Evolutionary conservation across 2,329 filamentous ascomycete species (phyloP), one percentile per base, ranked within the genome.

Genomic region (Zarea fungicola): DNA sequence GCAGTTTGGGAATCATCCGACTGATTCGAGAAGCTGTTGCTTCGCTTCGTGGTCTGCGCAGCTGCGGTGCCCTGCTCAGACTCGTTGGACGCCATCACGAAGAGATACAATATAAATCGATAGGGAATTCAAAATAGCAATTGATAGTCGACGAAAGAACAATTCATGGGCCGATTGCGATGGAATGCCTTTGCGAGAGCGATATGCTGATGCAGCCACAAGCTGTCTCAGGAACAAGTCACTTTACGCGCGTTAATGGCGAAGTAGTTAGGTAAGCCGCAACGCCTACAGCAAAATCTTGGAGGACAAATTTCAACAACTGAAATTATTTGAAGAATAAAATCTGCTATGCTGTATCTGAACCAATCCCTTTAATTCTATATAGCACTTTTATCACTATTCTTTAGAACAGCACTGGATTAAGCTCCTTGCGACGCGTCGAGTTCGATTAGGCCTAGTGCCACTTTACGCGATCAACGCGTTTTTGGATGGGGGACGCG

Each of bases 1-100:
- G 85, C 85, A 14, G 85, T 89, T 58, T 89, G 85, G 1, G 85
- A 89, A 48, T 77, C 71, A 41, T 83, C 74, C 0, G 81, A 80
- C 26, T 72, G 68, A 53, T 78, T 75, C 29, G 80, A 83, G 57
- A 80, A 75, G 69, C 81, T 84, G 52, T 77, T 73, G 55, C 71
- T 78, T 55, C 80, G 78, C 26, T 68, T 58, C 6, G 57, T 51
- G 14, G 47, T 58, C 18, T 43, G 47, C 31, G 25, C 13, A 1
- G 55, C 34, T 55, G 48, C 51, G 56, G 53, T 37, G 52, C 14
- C 57, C 25, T 56, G 55, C 35, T 60, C 25, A 34, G 8, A 28
- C 9, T 29, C 44, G 32, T 34, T 41, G 21, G 44, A 40, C 3
- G 44, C 42, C 47, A 49, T 49, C 6, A 35, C 42, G 37, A 6